A percentile compares a stretch with the other conserved stretches of the same genome.
phyloP scores from a whole-genome alignment of 106 monocot species.

The Phalaenopsis equestris region DNA sequence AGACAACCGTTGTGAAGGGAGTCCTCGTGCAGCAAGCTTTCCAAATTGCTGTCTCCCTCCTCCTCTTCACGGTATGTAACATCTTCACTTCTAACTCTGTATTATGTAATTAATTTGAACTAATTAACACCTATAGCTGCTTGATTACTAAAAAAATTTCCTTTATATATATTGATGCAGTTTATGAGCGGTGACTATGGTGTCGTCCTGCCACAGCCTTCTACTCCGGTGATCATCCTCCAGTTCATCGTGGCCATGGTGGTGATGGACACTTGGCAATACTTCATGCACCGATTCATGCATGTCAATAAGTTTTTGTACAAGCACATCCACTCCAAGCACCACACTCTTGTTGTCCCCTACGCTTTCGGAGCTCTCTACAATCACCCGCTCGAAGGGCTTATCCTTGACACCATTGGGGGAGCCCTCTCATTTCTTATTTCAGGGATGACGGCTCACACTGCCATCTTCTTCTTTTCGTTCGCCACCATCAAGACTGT shows the following conservation, averaged over 20 bases:
- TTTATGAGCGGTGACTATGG: background rate
- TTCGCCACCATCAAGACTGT: conserved; percentile 15
- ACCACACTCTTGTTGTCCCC: conserved; percentile 15
- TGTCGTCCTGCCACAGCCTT: background rate
- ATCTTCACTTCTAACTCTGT: no score
- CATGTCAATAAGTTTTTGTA: conserved; percentile 34
- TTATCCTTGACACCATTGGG: conserved; percentile 10
- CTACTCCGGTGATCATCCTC: background rate
- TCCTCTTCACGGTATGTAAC: conserved; percentile 41
- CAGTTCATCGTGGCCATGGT: conserved; percentile 28
- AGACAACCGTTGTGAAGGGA: conserved; percentile 43
- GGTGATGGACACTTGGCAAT: conserved; percentile 31
- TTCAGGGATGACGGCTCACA: conserved; percentile 15
- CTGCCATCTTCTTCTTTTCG: conserved; percentile 18
- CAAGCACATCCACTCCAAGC: conserved; percentile 27
- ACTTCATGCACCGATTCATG: conserved; percentile 27
- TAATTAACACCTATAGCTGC: no score
- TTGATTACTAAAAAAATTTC: no score
- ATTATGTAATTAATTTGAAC: no score
- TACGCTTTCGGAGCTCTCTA: conserved; percentile 14
- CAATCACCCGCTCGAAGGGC: conserved; percentile 15
- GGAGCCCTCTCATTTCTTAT: conserved; percentile 12
- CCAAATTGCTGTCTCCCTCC: conserved; percentile 47
- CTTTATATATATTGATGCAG: no score
- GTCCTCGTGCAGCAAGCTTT: conserved; percentile 69